phyloP scores from a whole-genome alignment of 2,329 filamentous ascomycete species.

The Hortaea sp. region DNA sequence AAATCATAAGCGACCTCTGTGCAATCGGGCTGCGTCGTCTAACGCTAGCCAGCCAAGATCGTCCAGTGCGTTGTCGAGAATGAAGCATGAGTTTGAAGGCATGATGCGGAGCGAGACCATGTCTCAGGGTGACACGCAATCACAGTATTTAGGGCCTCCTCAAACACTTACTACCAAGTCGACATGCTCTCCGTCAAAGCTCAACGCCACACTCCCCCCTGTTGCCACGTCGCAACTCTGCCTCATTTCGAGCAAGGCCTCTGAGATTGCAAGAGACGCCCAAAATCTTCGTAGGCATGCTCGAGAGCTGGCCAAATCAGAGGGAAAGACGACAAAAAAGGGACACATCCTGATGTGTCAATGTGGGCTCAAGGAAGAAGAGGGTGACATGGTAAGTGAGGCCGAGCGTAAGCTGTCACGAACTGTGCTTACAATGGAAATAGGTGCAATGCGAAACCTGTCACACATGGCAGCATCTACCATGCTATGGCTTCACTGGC shows the following conservation, averaged over 20 bases:
- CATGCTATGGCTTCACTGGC: conserved; percentile 36
- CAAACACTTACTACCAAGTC: too few relatives aligned
- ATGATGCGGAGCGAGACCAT: conserved; percentile 21
- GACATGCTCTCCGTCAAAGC: too few relatives aligned
- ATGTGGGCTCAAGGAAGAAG: conserved; percentile 31
- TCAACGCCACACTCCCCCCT: too few relatives aligned
- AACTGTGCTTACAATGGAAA: not conserved
- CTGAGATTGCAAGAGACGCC: conserved; percentile 3
- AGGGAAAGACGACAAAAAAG: conserved; percentile 4
- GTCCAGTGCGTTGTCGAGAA: conserved; percentile 3
- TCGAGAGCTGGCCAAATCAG: conserved; percentile 7
- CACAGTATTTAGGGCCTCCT: conserved; percentile 4
- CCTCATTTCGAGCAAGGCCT: too few relatives aligned
- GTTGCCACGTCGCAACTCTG: too few relatives aligned
- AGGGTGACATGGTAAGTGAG: conserved; percentile 28
- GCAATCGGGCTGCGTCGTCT: not conserved
- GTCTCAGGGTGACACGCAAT: conserved; percentile 25
- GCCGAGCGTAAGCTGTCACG: too few relatives aligned
- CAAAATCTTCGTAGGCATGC: conserved; percentile 9
- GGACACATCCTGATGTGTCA: conserved; percentile 28
- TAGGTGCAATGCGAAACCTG: conserved; percentile 34
- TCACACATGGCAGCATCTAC: conserved; percentile 34
- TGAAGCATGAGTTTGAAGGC: conserved; percentile 14
- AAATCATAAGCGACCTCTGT: too few relatives aligned
- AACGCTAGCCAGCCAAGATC: not conserved